Conservation (phyloP, 2,329 filamentous ascomycete species). For the Exophiala lecanii-corni region DNA sequence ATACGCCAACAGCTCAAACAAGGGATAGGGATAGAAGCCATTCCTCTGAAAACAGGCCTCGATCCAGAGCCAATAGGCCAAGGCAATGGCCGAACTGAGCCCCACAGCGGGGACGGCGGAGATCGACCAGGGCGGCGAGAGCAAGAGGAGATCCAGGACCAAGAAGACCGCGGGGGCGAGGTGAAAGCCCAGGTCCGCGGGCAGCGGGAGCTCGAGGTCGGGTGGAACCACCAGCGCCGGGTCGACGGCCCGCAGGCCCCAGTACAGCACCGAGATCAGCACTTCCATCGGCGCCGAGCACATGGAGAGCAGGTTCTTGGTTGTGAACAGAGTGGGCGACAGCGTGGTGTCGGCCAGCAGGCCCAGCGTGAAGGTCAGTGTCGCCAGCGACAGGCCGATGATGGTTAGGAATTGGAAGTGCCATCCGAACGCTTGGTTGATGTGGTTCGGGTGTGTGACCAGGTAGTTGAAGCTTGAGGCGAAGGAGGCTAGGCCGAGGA, state of each 20-base stretch:
- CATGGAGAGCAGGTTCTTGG: conserved; percentile 56
- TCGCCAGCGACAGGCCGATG: conserved; percentile 54
- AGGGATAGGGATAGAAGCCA: conserved; percentile 70
- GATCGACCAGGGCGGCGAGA: conserved; percentile 59
- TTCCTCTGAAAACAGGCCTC: conserved; percentile 57
- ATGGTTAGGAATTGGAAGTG: conserved; percentile 63
- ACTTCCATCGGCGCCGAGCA: conserved; percentile 57
- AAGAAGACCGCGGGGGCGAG: conserved; percentile 51
- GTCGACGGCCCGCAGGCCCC: conserved; percentile 50
- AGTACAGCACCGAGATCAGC: conserved; percentile 58
- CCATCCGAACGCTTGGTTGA: conserved; percentile 59
- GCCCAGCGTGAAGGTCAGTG: conserved; percentile 50
- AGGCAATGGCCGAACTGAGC: conserved; percentile 48
- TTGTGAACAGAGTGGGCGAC: conserved; percentile 48
- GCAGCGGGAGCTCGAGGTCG: conserved; percentile 22
- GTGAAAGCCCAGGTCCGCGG: conserved; percentile 45
- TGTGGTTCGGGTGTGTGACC: conserved; percentile 41
- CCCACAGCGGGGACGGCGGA: conserved; percentile 48
- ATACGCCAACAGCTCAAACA: conserved; percentile 67
- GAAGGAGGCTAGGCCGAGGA: conserved; percentile 40
- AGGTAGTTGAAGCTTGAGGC: conserved; percentile 43
- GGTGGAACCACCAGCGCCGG: conserved; percentile 21
- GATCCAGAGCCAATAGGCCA: conserved; percentile 62
- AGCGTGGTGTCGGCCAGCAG: conserved; percentile 53
- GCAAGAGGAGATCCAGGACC: conserved; percentile 51